Percentiles rank a stretch among this genome's conserved stretches.
Evolutionary conservation across 2,329 filamentous ascomycete species (phyloP).

Genomic region (Orbilia quercus): DNA sequence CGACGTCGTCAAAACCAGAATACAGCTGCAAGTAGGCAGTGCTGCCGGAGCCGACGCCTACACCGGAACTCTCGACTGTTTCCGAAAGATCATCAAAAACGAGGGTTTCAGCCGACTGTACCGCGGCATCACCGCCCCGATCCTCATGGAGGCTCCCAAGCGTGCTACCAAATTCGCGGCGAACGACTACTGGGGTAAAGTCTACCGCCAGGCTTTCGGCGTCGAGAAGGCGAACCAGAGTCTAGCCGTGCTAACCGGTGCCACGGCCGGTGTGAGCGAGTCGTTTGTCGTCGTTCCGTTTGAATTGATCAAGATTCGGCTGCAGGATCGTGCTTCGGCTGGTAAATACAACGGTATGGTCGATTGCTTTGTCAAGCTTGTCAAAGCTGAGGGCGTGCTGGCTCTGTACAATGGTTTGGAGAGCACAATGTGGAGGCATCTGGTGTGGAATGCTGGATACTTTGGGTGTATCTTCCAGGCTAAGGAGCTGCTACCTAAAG

Average conservation of each 20-base stretch:
- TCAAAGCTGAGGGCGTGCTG: slow-evolving; percentile 82
- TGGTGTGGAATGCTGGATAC: slow-evolving; percentile 93
- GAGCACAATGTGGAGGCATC: slow-evolving; percentile 95
- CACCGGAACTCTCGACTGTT: slow-evolving; percentile 98
- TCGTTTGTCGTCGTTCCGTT: slow-evolving; percentile 97
- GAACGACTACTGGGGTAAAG: slow-evolving; percentile 97
- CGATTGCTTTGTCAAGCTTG: slow-evolving; percentile 82
- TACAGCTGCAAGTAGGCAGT: slow-evolving; percentile 85
- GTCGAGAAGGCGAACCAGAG: slow-evolving; percentile 88
- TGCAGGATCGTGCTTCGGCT: slow-evolving; percentile 94
- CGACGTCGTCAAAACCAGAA: slow-evolving; percentile 97
- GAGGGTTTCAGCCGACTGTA: slow-evolving; percentile 95
- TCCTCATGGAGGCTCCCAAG: slow-evolving; percentile 97
- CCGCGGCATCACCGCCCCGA: slow-evolving; percentile 93
- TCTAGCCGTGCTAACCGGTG: slow-evolving; percentile 87
- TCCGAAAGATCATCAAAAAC: slow-evolving; percentile 93
- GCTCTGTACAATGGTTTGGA: slow-evolving; percentile 97
- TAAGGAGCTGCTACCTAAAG: slow-evolving; percentile 80
- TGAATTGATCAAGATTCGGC: slow-evolving; percentile 96
- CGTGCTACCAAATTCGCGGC: slow-evolving; percentile 98
- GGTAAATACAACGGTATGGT: slow-evolving; percentile 86
- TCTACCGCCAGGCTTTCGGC: slow-evolving; percentile 90
- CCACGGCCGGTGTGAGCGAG: slow-evolving; percentile 93
- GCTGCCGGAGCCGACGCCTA: slow-evolving; percentile 81
- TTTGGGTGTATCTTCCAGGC: slow-evolving; percentile 99